Evolutionary conservation across 78 protist species (phyloP).

Genomic region (Diacronema lutheri): DNA sequence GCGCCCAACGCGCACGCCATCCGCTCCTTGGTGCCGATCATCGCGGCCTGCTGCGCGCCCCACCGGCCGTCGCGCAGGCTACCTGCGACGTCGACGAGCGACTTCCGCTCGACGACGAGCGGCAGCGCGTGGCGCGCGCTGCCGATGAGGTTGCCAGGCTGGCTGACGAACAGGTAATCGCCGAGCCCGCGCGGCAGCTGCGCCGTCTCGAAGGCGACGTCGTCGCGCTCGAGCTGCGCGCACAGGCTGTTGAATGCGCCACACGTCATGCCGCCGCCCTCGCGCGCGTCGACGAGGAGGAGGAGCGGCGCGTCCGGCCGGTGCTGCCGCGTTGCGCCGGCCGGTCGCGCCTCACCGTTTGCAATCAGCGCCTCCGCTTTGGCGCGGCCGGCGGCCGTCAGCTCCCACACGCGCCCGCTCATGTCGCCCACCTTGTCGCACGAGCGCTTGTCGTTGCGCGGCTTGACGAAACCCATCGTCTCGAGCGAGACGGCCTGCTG

Average conservation of each 20-base stretch:
- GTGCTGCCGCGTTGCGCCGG: background rate
- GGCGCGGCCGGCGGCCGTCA: background rate
- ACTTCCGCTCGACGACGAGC: background rate
- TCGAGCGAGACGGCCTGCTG: background rate
- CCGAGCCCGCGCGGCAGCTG: background rate
- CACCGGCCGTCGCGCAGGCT: background rate
- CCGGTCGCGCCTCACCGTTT: background rate
- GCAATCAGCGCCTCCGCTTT: background rate
- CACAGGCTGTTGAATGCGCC: background rate
- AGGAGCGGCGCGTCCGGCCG: background rate
- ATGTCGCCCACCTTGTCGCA: background rate
- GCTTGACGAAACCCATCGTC: background rate
- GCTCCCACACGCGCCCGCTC: background rate
- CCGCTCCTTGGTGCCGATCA: background rate
- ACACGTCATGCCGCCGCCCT: background rate
- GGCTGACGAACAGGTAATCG: background rate
- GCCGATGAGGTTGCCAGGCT: background rate
- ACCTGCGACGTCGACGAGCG: background rate
- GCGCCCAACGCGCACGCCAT: background rate
- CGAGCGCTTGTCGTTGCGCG: background rate
- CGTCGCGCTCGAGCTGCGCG: background rate
- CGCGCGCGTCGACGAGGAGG: background rate
- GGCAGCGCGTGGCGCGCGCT: background rate
- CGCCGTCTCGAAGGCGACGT: background rate
- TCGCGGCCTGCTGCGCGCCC: background rate